Evolutionary conservation across 225 moss, liverwort and hornwort species (phyloP).

Genomic region (Lunularia cruciata): DNA sequence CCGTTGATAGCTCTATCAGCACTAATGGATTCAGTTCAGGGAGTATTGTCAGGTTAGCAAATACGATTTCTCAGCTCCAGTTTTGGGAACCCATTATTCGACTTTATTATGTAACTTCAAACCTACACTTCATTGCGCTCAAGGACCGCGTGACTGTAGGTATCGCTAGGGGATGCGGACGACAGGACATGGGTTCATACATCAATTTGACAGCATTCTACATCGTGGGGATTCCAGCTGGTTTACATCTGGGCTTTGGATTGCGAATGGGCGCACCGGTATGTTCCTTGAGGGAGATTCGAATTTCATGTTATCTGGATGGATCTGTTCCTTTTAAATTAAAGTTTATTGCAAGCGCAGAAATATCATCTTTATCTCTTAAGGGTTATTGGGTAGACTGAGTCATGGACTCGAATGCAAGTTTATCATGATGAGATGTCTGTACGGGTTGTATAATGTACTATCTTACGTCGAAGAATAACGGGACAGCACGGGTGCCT

Average conservation of each 20-base stretch:
- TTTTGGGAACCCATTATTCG: too few relatives aligned
- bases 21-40: constrained; percentile 28
- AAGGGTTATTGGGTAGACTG: too few relatives aligned
- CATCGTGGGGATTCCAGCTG: constrained; percentile 12
- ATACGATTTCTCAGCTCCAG: too few relatives aligned
- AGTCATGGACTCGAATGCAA: too few relatives aligned
- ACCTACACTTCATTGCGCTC: background rate
- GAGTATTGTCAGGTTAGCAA: constrained; percentile 33
- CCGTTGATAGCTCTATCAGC: constrained; percentile 25
- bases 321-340: background rate
- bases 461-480: too few relatives aligned
- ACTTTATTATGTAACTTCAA: background rate
- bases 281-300: too few relatives aligned
- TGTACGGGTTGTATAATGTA: too few relatives aligned
- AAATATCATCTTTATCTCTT: too few relatives aligned
- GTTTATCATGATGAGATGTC: too few relatives aligned
- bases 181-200: constrained; percentile 15
- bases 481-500: too few relatives aligned
- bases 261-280: background rate
- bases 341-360: too few relatives aligned
- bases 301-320: too few relatives aligned
- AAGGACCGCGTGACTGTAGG: background rate
- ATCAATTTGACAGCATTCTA: constrained; percentile 22
- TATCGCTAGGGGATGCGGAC: constrained; percentile 23
- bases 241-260: background rate